Evolutionary conservation across 179 eudicot species (phyloP).

Genomic region (Corrigiola litoralis): DNA sequence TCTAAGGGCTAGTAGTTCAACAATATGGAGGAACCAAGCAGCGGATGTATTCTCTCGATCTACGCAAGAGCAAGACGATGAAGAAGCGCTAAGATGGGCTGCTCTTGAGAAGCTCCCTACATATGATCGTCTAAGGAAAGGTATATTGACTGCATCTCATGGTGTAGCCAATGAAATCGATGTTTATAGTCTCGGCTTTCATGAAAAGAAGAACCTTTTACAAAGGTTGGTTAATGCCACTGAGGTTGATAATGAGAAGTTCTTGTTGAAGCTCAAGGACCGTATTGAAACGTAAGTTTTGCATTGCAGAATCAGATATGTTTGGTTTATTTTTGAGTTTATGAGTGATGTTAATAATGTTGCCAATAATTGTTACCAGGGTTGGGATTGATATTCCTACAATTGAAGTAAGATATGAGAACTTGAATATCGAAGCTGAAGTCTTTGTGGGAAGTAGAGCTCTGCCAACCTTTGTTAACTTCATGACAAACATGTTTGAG

Average conservation of each 20-base stretch:
- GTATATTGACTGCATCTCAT: conserved; percentile 26
- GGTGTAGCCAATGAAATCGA: conserved; percentile 28
- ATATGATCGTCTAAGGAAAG: conserved; percentile 38
- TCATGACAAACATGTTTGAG: conserved; percentile 23
- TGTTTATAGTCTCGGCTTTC: conserved; percentile 23
- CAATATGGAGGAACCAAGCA: conserved; percentile 24
- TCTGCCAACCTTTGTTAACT: conserved; percentile 30
- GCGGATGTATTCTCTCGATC: conserved; percentile 22
- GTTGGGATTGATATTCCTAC: conserved; percentile 39
- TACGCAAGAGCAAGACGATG: conserved; percentile 31
- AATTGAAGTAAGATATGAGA: conserved; percentile 36
- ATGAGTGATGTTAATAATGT: neutral
- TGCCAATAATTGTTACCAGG: neutral
- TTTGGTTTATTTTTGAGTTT: neutral
- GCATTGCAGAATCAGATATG: neutral
- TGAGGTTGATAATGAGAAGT: conserved; percentile 33
- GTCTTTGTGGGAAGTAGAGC: conserved; percentile 28
- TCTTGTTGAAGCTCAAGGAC: conserved; percentile 32
- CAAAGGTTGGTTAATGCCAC: conserved; percentile 24
- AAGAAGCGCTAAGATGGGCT: conserved; percentile 42
- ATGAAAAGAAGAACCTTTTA: conserved; percentile 29
- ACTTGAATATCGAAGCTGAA: conserved; percentile 31
- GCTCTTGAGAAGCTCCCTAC: conserved; percentile 42
- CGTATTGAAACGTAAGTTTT: conserved; percentile 27
- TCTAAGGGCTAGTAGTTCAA: conserved; percentile 21